Evolutionary conservation across 192 early-diverging fungal genomes (phyloP).

Genomic region (Coemansia sp.): DNA sequence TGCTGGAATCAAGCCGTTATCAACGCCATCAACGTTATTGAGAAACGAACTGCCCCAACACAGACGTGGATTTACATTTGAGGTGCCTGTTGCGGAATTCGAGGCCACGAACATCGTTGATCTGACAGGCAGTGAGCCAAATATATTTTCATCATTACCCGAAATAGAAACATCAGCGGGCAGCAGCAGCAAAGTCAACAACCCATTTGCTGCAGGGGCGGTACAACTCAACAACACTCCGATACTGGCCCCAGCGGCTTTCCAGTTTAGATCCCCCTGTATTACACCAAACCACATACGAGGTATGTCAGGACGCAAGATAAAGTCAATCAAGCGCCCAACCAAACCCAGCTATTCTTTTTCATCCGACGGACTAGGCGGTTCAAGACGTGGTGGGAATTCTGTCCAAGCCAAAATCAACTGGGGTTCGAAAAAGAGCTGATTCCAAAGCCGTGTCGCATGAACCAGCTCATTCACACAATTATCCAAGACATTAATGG

Average conservation of each 20-base stretch:
- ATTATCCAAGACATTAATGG: too few relatives aligned
- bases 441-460: too few relatives aligned
- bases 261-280: background rate
- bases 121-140: background rate
- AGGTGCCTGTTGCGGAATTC: background rate
- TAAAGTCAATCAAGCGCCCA: constrained; percentile 5
- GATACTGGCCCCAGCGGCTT: background rate
- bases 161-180: background rate
- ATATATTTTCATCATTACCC: background rate
- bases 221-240: background rate
- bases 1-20: constrained; percentile 6
- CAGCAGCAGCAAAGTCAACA: background rate
- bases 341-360: background rate
- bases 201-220: background rate
- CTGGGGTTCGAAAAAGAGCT: constrained; percentile 31
- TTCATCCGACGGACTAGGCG: constrained; percentile 27
- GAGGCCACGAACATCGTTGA: constrained; percentile 2
- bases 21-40: background rate
- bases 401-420: constrained; percentile 36
- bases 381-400: constrained; percentile 9
- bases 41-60: constrained; percentile 3
- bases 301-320: background rate
- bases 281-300: background rate
- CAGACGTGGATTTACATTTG: constrained; percentile 10
- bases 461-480: too few relatives aligned